phyloP scores from a whole-genome alignment of 2,329 filamentous ascomycete species.

The Aureobasidium sp. region DNA sequence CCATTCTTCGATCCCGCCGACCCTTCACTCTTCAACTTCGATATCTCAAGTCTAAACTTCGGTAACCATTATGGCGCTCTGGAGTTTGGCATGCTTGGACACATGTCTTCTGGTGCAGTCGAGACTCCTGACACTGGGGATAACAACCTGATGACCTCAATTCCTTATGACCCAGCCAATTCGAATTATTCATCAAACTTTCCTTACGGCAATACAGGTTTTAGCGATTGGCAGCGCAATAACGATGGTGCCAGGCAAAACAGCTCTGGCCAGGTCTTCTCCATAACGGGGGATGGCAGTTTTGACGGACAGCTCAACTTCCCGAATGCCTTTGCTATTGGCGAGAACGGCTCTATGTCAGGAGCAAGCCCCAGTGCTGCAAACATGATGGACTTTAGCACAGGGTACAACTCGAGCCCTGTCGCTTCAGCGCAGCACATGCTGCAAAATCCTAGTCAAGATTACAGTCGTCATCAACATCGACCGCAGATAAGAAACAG shows the following conservation, averaged over 20 bases:
- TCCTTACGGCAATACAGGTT: conserved; percentile 19
- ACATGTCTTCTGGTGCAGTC: conserved; percentile 83
- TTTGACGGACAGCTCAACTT: conserved; percentile 30
- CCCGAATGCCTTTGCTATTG: conserved; percentile 56
- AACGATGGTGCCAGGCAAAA: conserved; percentile 36
- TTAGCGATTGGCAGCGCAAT: conserved; percentile 26
- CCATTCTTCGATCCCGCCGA: conserved; percentile 83
- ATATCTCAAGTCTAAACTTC: conserved; percentile 88
- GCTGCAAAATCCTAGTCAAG: not conserved
- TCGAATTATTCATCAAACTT: conserved; percentile 20
- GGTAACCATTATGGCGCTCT: conserved; percentile 92
- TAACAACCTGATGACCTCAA: conserved; percentile 23
- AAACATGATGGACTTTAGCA: conserved; percentile 42
- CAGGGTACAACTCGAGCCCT: conserved; percentile 29
- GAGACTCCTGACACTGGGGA: conserved; percentile 28
- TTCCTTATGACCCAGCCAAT: conserved; percentile 26
- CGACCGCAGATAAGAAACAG: conserved; percentile 25
- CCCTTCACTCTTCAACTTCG: conserved; percentile 89
- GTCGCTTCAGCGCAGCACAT: conserved; percentile 13
- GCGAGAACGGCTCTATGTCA: conserved; percentile 49
- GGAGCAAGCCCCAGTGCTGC: conserved; percentile 50
- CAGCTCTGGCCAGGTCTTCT: conserved; percentile 36
- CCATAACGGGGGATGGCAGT: conserved; percentile 34
- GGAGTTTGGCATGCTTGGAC: conserved; percentile 92
- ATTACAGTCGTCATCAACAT: conserved; percentile 20